A percentile compares a stretch with the other conserved stretches of the same genome.
These are phyloP conservation scores for Allantophomopsis cytisporea DNA, from an alignment of 2,329 filamentous ascomycete genomes.

Conservation along the genomic window DNA sequence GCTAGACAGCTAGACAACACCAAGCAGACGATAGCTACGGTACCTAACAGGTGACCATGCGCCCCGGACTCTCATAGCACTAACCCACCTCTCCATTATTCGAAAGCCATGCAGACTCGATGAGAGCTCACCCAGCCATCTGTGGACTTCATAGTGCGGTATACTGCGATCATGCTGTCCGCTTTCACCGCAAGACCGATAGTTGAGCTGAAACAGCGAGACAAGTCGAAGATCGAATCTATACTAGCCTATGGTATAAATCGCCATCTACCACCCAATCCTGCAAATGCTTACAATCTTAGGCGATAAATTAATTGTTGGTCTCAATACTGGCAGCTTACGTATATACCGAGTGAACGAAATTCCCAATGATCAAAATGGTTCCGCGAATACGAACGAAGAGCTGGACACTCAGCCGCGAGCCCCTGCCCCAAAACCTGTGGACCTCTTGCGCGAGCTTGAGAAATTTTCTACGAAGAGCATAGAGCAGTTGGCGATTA, in stretches of 20 bases:
- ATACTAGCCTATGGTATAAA: conserved; percentile 73
- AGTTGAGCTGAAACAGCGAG: conserved; percentile 88
- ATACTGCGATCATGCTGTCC: conserved; percentile 62
- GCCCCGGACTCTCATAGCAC: too few relatives aligned
- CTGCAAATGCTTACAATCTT: conserved; percentile 6
- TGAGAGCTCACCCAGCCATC: too few relatives aligned
- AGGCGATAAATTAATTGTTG: conserved; percentile 86
- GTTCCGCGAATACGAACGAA: conserved; percentile 18
- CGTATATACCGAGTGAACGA: conserved; percentile 89
- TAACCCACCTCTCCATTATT: too few relatives aligned
- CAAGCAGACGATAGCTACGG: too few relatives aligned
- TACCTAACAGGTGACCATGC: too few relatives aligned
- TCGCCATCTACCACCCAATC: background rate
- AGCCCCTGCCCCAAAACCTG: conserved; percentile 34
- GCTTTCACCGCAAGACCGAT: conserved; percentile 94
- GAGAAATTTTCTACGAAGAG: conserved; percentile 87
- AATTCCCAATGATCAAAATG: conserved; percentile 24
- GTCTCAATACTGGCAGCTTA: conserved; percentile 77
- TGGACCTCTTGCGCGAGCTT: conserved; percentile 79
- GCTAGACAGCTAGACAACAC: too few relatives aligned
- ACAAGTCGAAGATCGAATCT: conserved; percentile 95
- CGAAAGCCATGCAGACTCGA: too few relatives aligned
- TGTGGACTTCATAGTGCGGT: background rate
- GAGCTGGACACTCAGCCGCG: conserved; percentile 11
- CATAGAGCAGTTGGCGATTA: conserved; percentile 86